Evolutionary conservation across 2,329 filamentous ascomycete species (phyloP), one percentile per base, ranked within the genome.

Genomic region (Aulographum hederae): DNA sequence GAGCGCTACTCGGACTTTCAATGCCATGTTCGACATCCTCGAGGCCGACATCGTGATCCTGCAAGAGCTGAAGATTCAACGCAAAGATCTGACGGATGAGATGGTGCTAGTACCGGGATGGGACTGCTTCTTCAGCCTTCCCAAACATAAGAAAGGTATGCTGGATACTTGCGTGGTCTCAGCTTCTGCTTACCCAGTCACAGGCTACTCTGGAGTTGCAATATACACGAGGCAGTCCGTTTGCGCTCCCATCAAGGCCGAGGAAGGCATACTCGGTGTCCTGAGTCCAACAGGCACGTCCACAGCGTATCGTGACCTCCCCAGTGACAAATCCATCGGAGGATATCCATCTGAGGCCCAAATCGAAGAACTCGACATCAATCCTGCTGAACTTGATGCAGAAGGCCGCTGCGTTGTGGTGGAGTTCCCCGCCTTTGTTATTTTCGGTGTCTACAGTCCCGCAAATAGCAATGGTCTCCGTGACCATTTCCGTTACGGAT

Each of bases 81-180:
- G 78, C 35, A 93, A 93, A 49, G 85, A 94, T 43, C 61, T 98
- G 2, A 67, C 65, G 26, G 89, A 95, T 63, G 89, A 95, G 43
- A 95, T 95, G 82, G 85, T 95, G 6, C 61, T 95, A 20, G 73
- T 95, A 0, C 73, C 80, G 0, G 89, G 89, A 10, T 98, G 86
- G 86, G 89, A 98, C 50, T 85, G 85, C 40, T 93, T 77, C 55
- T 94, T 94, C 56, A 94, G 84, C 49, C 61, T 98, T 16, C 89
- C 89, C 0, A 82, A 76, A 48, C 67, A 91, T 47, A 95, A 95
- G 53, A 95, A 94, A 62, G 86, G 82, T 77, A 56, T 18, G 18
- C 23, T 16, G 41, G 34, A 15, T 10, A 10, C 26, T 28, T 29
- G 6, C 32, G 42, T 18, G n/a, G n/a, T n/a, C n/a, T n/a, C n/a